Base-by-base conservation (phyloP, 148 eudicot species). In the Linanthus parryae region DNA sequence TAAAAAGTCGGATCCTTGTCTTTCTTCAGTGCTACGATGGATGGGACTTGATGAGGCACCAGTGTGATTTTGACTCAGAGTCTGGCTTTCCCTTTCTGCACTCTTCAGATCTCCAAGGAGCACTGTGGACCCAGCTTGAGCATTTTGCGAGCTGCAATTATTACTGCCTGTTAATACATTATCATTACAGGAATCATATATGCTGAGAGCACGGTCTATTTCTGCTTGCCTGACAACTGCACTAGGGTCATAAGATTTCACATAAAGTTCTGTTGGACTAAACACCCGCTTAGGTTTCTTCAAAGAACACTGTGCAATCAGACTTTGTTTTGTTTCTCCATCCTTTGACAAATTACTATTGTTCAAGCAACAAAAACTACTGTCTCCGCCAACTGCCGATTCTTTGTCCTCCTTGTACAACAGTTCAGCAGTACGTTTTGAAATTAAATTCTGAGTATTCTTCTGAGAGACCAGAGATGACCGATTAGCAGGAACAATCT, bases 401-500 rank as follows among this genome's bases (percentile, higher is more conserved):
- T n/a, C 30, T 38, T 58, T 72, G 26, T 66, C 68, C 37, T 51
- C 64, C 31, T 56, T 69, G 51, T 24, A 54, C 26, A 48, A 9
- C 36, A 60, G 29, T 39, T 56, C 58, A 71, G 44, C 71, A 22
- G 79, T 62, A 49, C 63, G 50, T 23, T 72, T 79, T 59, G 61
- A 34, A 24, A 44, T 33, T 13, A 57, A 55, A 44, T 40, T 44
- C 57, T 55, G 67, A 59, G 40, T 64, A 62, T 61, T 67, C 56
- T 70, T 78, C 61, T 55, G 40, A 22, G 52, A 42, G 29, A 68
- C 38, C 52, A 80, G 70, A 48, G 72, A 64, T 51, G 91, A 83
- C 31, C 81, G 78, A 61, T 91, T 91, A 50, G 98, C 98, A 68
- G 95, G 98, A 73, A 59, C 67, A 64, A 91, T 50, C 48, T 72